Evolutionary conservation across 352 stramenopile genomes (phyloP), one percentile per base, ranked within the genome.

Genomic region (Thraustochytrium striatum): DNA sequence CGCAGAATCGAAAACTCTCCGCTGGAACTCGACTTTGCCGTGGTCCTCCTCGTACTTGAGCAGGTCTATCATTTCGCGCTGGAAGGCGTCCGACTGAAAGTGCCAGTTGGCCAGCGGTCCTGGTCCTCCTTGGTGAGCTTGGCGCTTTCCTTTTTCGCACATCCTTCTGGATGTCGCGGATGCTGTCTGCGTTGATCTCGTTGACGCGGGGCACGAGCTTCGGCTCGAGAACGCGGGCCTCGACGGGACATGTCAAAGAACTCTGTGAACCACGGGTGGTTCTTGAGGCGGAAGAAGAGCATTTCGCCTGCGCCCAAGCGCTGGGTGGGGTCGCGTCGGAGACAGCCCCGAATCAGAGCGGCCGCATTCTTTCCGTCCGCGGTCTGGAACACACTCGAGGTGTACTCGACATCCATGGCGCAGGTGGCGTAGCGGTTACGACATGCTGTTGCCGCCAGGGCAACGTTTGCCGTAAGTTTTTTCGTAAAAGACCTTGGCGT

Each of bases 401-500:
- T 55, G 25, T 55, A 55, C 47, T 92, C 88, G 8, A 87, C 65
- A 3, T 87, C 90, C 78, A 92, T 91, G 61, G 90, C 91, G 78
- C 91, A 91, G 19, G 89, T 75, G 62, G 91, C 89, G 78, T 92
- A 93, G 19, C 87, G 79, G n/a, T n/a, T 87, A 91, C 13, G 88
- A 87, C 72, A 92, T 91, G 59, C 92, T 87, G 78, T 92, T 91
- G 8, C 87, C 88, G 72, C 91, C 87, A 78, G 91, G 89, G 82
- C 75, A 69, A 28, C n/a, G 11, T 19, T 53, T 50, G 32, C 8
- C 33, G 58, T 53, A 43, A 21, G 9, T 94, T 73, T 93, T 88
- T 32, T 95, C 87, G 36, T 95, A 91, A 78, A 95, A 91, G 38
- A 93, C 91, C 58, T 96, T 89, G 55, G 93, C 93, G 72, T 90